Evolutionary conservation across 106 monocot genomes (phyloP), one percentile per base, ranked within the genome.

Genomic region (Platanthera zijinensis): DNA sequence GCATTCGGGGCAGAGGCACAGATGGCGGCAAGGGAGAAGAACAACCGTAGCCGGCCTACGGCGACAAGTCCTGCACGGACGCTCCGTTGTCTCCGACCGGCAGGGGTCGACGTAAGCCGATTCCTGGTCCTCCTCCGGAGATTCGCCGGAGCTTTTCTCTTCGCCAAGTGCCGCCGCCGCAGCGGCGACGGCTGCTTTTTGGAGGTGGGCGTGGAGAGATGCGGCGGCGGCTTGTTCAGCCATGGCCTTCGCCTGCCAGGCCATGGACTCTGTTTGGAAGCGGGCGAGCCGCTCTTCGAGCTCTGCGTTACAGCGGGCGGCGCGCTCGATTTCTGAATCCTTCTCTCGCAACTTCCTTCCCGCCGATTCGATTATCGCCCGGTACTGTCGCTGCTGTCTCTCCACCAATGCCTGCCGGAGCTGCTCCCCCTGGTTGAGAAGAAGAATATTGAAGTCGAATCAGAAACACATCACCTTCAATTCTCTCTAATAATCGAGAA

Each of bases 161-260:
- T 74, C 22, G 22, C 51, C 81, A 5, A 7, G n/a, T 25, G 52
- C 17, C 11, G 69, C 25, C 69, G 80, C 57, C 49, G 59, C 78
- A 10, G 82, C 73, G 9, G 77, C 80, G 12, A 50, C 72, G 14
- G 84, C 78, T 0, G 85, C 89, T 48, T 84, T 86, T 47, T 90
- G 88, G 28, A 99, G 83, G 52, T 92, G 90, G 25, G 85, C 83
- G 71, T 87, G 91, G 51, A 94, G 87, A 11, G 82, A 68, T 2
- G 84, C 80, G 11, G 87, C 94, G 15, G 84, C 63, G 28, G 85
- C 84, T 66, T 99, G 88, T 21, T 94, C 83, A 4, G 88, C 81
- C 64, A 86, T 67, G 10, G 99, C 99, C 75, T 85, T 92, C 17
- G 88, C 79, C 76, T 99, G 94, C 94, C 94, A 90, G 47, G 92